Base-by-base conservation (phyloP, 1,284 basidiomycete species). In the Trametes polyzona region DNA sequence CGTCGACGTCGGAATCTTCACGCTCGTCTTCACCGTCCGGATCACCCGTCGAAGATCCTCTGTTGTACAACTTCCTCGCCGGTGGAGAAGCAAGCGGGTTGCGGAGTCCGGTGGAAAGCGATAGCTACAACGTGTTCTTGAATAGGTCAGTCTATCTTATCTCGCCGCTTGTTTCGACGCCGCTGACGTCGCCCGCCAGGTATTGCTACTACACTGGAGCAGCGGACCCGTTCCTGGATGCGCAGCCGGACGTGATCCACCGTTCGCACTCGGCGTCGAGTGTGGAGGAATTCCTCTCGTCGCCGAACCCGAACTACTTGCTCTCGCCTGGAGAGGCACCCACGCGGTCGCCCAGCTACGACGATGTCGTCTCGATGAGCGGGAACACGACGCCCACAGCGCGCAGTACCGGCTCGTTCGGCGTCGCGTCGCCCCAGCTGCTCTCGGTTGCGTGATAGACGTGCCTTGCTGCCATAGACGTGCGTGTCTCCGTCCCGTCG, bases 141-240 rank as follows among this genome's bases (percentile, higher is more conserved):
- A 81, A 82, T 69, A 83, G 78, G 88, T 89, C 62, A 59, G 85
- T 78, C 24, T 40, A 43, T 27, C 3, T 0, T 17, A 10, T 42
- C 49, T 36, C 40, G 49, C 11, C 7, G 33, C 47, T 53, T 12
- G 37, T 35, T 46, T n/a, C 24, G 9, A 24, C 39, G 32, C 29
- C 30, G 12, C 44, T 46, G 56, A 39, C 30, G 57, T 57, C 39
- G 37, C 11, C 32, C 43, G 24, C 17, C 52, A 91, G 89, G 63
- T 90, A 88, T 69, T 91, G 89, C 75, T 92, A 90, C 72, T 92
- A 82, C 71, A 90, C 89, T 0, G 88, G 88, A 9, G 55, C 71
- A 16, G 52, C 48, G 7, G 74, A 74, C 17, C 61, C 74, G 2
- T 43, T 69, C 49, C 60, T 70, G 27, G 70, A 71, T 36, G 67